Evolutionary conservation across 768 basidiomycete genomes (phyloP), one percentile per base, ranked within the genome.

Genomic region (Phaffia tasmanica): DNA sequence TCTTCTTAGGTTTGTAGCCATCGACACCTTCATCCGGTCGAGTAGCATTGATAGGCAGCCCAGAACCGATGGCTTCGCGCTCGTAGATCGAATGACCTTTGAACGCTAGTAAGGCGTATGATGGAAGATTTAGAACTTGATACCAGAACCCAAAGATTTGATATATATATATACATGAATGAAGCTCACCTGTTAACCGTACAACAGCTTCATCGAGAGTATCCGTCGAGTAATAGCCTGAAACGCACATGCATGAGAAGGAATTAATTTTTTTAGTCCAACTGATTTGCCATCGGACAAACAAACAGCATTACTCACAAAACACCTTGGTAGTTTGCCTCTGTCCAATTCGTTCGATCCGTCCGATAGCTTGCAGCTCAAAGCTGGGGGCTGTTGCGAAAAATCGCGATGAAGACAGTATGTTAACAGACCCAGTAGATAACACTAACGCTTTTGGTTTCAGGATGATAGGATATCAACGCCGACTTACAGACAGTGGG

Each of bases 31-130:
- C 64, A 19, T 23, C 23, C 0, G 57, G 58, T 6, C 48, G 48
- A 14, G 49, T 65, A 15, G 56, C 8, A 21, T 51, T 21, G 18
- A 53, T 21, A 3, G 64, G 57, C 48, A 65, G 29, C 25, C 27
- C 32, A 3, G 57, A 25, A 18, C 64, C 64, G 4, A 42, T 50
- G 6, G 48, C 49, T 30, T 51, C 14, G n/a, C 60, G 59, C 18
- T 42, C 57, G 57, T 65, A 65, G 50, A 65, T 65, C 32, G 64
- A 65, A 19, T 57, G 59, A 9, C 58, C 58, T 42, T 65, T 65
- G 64, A 46, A 21, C 16, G 60, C 64, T 65, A 23, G 4, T 2
- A 2, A 11, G 48, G 11, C 7, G 1, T 3, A 60, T n/a, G 9
- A 15, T 0, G 27, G 18, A 18, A 27, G 32, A 54, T n/a, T n/a